Evolutionary conservation across 331 rosid genomes (phyloP), one percentile per base, ranked within the genome.

Genomic region (Malus hybrid): DNA sequence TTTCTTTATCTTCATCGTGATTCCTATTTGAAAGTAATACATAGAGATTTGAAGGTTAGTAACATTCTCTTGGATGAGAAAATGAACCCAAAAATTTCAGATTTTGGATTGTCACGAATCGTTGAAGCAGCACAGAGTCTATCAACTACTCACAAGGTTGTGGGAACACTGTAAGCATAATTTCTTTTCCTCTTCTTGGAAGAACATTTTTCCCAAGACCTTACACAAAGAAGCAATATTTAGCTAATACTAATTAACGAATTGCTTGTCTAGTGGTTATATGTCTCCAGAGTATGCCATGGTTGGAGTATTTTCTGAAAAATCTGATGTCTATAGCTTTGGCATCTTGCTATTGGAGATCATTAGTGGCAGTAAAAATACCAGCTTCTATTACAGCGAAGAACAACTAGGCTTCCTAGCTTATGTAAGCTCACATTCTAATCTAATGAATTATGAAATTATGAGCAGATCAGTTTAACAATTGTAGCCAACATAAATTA

Each of bases 51-150:
- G 20, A 82, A 85, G 42, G 86, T 62, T 7, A 85, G 84, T 32
- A 85, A 85, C 65, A 85, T 85, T 66, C 79, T 85, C 32, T 32
- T 85, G 68, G 76, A 72, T 58, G 76, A 58, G 26, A 58, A 82
- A 18, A 81, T 85, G 88, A 85, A 79, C 44, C 86, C 88, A 2
- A 85, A 85, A 77, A 85, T 82, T 36, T 85, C 86, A 2, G 84
- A 85, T 66, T 85, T 85, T 69, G 86, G 88, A 13, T 72, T 82
- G 82, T 82, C 88, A 28, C 78, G 88, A 11, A 76, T 79, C 3
- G 75, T 85, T 39, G 72, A 83, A 20, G 86, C 71, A n/a, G 72
- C 77, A 46, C 33, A 75, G 19, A 71, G 39, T 22, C 71, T 62
- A 28, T 64, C 72, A 5, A 79, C 73, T 61, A 85, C 88, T 26